These are phyloP conservation scores for Teratosphaeria zuluensis DNA, from an alignment of 2,329 filamentous ascomycete genomes.

Conservation along the genomic window DNA sequence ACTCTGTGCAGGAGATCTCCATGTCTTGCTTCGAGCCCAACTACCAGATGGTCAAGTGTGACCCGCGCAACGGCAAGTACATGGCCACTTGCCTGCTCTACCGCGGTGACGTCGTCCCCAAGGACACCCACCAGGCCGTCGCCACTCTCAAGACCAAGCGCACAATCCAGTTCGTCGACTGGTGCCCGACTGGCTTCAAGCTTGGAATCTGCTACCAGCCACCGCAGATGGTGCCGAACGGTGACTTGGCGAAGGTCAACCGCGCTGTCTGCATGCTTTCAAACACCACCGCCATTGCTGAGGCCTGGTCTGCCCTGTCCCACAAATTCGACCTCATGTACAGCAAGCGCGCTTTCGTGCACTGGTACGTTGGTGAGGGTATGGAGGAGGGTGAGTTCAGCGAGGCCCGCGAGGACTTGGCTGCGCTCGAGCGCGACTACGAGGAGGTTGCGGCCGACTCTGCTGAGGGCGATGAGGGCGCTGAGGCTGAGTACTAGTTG, in stretches of 20 bases:
- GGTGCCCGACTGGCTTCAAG: slow-evolving; percentile 99
- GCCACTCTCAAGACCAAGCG: slow-evolving; percentile 98
- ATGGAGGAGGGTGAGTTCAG: slow-evolving; percentile 99
- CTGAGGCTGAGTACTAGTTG: slow-evolving; percentile 81
- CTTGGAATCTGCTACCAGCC: slow-evolving; percentile 99
- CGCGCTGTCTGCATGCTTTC: slow-evolving; percentile 98
- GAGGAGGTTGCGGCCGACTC: slow-evolving; percentile 97
- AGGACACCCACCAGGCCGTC: slow-evolving; percentile 86
- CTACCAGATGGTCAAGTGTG: slow-evolving; percentile 99
- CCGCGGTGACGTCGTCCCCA: slow-evolving; percentile 95
- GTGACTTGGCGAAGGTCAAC: slow-evolving; percentile 94
- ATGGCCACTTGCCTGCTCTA: slow-evolving; percentile 98
- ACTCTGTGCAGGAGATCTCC: slow-evolving; percentile 96
- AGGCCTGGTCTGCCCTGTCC: slow-evolving; percentile 93
- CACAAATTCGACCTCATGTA: slow-evolving; percentile 99
- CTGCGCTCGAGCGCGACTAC: slow-evolving; percentile 95
- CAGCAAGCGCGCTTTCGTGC: slow-evolving; percentile 99
- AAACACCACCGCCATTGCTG: slow-evolving; percentile 97
- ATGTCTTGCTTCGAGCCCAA: slow-evolving; percentile 99
- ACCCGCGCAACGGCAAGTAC: slow-evolving; percentile 98
- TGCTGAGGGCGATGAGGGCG: slow-evolving; percentile 72
- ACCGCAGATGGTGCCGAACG: slow-evolving; percentile 89
- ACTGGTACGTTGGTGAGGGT: slow-evolving; percentile 99
- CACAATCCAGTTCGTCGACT: slow-evolving; percentile 98
- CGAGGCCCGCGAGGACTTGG: slow-evolving; percentile 96